These are phyloP conservation scores for Cyanidioschyzon merolae DNA, from an alignment of 23 red algal genomes.

Conservation along the genomic window DNA sequence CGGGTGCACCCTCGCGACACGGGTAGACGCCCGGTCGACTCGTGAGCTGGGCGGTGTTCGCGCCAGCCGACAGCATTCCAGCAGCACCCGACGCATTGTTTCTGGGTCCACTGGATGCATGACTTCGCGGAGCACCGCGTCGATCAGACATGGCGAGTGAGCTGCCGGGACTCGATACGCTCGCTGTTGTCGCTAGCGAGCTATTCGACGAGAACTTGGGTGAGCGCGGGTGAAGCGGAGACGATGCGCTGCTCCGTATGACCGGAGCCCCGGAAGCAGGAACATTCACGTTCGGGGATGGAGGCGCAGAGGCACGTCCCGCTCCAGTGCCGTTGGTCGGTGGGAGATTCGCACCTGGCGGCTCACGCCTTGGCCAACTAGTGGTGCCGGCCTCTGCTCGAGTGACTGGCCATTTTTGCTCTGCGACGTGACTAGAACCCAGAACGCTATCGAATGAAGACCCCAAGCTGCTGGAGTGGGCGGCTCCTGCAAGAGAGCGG, in stretches of 20 bases:
- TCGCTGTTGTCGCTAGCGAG: not conserved
- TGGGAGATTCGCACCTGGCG: not conserved
- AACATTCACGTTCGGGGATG: not conserved
- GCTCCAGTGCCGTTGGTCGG: not conserved
- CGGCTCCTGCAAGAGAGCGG: not conserved
- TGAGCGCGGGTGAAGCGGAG: not conserved
- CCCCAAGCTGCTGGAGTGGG: not conserved
- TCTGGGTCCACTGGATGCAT: not conserved
- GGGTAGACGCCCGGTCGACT: conserved; percentile 30
- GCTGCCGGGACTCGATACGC: not conserved
- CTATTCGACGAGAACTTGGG: not conserved
- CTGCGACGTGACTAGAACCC: not conserved
- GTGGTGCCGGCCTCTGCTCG: not conserved
- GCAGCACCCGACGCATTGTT: not conserved
- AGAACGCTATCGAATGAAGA: not conserved
- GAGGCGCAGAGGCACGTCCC: not conserved
- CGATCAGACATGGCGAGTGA: not conserved
- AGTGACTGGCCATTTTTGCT: not conserved
- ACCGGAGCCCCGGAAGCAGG: not conserved
- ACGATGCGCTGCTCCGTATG: not conserved
- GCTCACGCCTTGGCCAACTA: not conserved
- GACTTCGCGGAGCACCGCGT: not conserved
- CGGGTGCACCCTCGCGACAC: conserved; percentile 28
- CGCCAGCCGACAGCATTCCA: not conserved
- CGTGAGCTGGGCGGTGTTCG: not conserved